phyloP scores from a whole-genome alignment of 2,329 filamentous ascomycete species.

The Colletotrichum euphorbiae region DNA sequence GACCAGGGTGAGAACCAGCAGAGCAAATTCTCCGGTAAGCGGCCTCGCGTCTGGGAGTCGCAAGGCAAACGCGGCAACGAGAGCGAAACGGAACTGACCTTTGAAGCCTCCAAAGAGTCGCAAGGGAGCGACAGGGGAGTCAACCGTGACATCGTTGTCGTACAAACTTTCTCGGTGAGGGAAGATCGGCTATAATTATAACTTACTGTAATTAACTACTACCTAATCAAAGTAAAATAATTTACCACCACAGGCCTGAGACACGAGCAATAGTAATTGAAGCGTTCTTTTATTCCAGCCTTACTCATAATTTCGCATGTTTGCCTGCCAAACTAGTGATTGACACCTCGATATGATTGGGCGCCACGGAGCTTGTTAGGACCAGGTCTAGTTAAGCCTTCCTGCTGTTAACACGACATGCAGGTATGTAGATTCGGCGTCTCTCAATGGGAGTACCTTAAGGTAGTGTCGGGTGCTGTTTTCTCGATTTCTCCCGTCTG shows the following conservation, averaged over 20 bases:
- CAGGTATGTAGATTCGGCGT: not conserved
- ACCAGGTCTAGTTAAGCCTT: not conserved
- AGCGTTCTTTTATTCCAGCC: not conserved
- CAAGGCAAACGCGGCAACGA: conserved; percentile 35
- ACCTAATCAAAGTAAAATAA: conserved; percentile 7
- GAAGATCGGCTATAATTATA: conserved; percentile 19
- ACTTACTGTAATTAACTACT: not conserved
- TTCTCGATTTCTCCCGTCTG: not conserved
- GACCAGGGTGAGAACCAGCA: conserved; percentile 17
- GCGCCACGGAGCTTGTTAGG: not conserved
- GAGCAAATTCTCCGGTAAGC: conserved; percentile 23
- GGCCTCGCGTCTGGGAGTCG: conserved; percentile 33
- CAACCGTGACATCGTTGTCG: conserved; percentile 27
- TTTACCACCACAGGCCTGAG: not conserved
- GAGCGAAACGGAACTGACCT: conserved; percentile 39
- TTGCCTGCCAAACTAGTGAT: not conserved
- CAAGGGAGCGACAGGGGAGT: conserved; percentile 21
- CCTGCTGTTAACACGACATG: not conserved
- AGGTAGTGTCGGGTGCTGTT: too few relatives aligned
- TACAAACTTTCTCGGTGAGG: conserved; percentile 31
- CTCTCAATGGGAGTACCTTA: not conserved
- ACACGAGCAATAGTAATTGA: not conserved
- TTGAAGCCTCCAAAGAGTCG: conserved; percentile 32
- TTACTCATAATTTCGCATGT: not conserved
- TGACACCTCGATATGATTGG: not conserved